Evolutionary conservation across 345 rosid genomes (phyloP).

Genomic region (Brassica incana): DNA sequence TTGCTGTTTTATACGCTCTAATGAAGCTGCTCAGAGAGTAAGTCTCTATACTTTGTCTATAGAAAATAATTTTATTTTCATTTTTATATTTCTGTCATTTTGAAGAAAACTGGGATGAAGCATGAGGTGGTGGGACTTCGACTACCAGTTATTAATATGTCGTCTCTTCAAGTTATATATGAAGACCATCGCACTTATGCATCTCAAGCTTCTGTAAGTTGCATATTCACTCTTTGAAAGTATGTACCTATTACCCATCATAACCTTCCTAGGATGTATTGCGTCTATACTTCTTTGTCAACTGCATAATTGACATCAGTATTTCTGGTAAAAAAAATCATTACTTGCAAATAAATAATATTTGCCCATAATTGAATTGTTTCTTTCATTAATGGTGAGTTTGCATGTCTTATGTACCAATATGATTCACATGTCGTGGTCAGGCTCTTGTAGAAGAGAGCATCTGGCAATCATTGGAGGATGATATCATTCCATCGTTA

Average conservation of each 20-base stretch:
- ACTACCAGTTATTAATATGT: slow-evolving; percentile 71
- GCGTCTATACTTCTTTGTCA: background rate
- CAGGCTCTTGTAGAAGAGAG: slow-evolving; percentile 77
- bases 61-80: background rate
- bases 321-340: slow-evolving; percentile 6
- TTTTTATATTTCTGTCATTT: slow-evolving; percentile 26
- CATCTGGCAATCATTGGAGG: slow-evolving; percentile 86
- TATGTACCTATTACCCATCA: slow-evolving; percentile 17
- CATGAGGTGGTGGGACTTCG: slow-evolving; percentile 73
- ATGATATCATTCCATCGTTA: slow-evolving; percentile 78
- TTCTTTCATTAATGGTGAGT: slow-evolving; percentile 10
- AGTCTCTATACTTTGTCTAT: slow-evolving; percentile 21
- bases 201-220: slow-evolving; percentile 80
- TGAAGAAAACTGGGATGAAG: slow-evolving; percentile 83
- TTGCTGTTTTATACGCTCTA: slow-evolving; percentile 4
- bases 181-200: slow-evolving; percentile 97
- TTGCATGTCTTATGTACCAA: slow-evolving; percentile 1
- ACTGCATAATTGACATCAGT: slow-evolving; percentile 14
- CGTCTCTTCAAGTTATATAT: slow-evolving; percentile 78
- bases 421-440: slow-evolving; percentile 19
- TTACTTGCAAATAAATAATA: slow-evolving; percentile 7
- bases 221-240: slow-evolving; percentile 19
- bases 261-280: slow-evolving; percentile 6
- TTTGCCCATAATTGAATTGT: slow-evolving; percentile 14
- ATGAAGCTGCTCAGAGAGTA: slow-evolving; percentile 15